Conservation (phyloP, 2,329 filamentous ascomycete species). For the Akanthomyces lecanii region DNA sequence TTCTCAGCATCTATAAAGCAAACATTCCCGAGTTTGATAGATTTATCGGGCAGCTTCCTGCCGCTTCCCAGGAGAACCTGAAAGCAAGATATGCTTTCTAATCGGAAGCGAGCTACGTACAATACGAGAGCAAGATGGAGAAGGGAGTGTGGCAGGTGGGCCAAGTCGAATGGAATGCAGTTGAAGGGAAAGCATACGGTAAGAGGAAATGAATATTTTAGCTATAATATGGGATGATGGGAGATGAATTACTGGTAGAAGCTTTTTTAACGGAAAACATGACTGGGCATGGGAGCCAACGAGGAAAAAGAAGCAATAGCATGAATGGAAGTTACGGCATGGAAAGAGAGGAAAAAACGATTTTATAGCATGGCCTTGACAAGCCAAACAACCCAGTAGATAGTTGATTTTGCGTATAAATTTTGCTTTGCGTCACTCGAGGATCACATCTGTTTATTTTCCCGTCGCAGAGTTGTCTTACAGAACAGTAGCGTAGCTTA, state of each 20-base stretch:
- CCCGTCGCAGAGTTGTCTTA: no score
- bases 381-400: constrained; percentile 12
- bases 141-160: not conserved
- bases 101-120: not conserved
- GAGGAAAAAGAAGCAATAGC: constrained; percentile 2
- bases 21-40: constrained; percentile 57
- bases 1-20: constrained; percentile 51
- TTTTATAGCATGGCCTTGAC: constrained; percentile 13
- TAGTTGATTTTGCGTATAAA: constrained; percentile 11
- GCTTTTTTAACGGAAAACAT: not conserved
- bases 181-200: constrained; percentile 19
- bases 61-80: constrained; percentile 47
- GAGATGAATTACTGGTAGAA: not conserved
- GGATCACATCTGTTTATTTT: no score
- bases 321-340: constrained; percentile 12
- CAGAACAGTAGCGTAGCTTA: no score
- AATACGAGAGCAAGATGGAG: not conserved
- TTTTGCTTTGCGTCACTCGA: not conserved
- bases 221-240: constrained; percentile 14
- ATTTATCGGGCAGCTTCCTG: constrained; percentile 48
- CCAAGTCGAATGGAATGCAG: not conserved
- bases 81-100: constrained; percentile 44
- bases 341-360: not conserved
- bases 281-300: constrained; percentile 10
- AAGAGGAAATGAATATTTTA: not conserved